Base-by-base conservation (phyloP, 805 yeast genomes). In the Blastobotrys robertii region DNA sequence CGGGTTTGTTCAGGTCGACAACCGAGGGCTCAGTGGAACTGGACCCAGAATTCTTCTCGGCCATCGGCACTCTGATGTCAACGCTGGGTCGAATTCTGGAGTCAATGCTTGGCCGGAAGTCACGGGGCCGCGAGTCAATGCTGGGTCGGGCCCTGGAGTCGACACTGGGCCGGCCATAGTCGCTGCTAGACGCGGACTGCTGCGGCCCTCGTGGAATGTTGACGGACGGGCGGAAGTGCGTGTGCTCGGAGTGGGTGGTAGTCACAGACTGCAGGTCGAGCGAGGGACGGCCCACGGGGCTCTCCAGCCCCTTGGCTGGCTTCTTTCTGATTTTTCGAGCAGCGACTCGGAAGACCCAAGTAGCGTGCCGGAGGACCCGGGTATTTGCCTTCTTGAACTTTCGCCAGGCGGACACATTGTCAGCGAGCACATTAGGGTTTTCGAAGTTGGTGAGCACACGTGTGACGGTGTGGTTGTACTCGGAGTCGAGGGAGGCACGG, bases 391-490 rank as follows among this genome's bases (percentile, higher is more conserved):
- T 84, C 55, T 83, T 83, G 65, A 82, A 75, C 46, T 62, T 59
- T 54, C 92, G 69, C 92, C 92, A 83, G 1, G 62, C 54, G 14
- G 80, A 68, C 13, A 84, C 71, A 42, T 70, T 60, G 45, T 72
- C 82, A 11, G 58, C 66, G 1, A 65, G 58, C 8, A 79, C 79
- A 55, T 83, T 84, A 10, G 69, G 70, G 59, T 83, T 83, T 4
- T 61, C 57, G 39, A 77, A 51, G 8, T 82, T 79, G 8, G 58
- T 51, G 38, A 83, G 60, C 22, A 76, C 54, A 55, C 77, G 82
- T 9, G 81, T 74, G 12, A 76, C 69, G 2, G 81, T 71, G 54
- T 79, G 79, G 58, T 83, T 83, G 56, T 83, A 65, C 47, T 82
- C 87, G 43, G 68, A 64, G 59, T 83, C 94, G 33, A 77, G 73